Evolutionary conservation across 306 rosid genomes (phyloP), one percentile per base, ranked within the genome.

Genomic region (Medicago ruthenica): DNA sequence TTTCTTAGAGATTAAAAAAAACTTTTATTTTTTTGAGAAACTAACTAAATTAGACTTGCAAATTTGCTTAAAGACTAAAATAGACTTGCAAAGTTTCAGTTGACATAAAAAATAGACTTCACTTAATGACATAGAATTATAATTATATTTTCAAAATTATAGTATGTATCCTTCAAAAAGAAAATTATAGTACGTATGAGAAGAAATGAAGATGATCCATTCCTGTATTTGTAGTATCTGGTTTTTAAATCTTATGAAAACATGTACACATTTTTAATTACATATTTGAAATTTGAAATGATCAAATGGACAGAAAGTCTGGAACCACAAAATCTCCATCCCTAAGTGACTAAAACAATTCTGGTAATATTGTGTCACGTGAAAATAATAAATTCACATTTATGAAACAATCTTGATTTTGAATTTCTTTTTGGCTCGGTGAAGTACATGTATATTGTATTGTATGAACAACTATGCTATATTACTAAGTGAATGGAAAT

Each of bases 321-420:
- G 44, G 44, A 58, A 11, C 16, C 39, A 22, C n/a, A 22, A 58
- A 58, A 1, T 58, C 0, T 53, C 22, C 21, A 53, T 1, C 22
- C 10, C 31, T 8, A 57, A 50, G 13, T 21, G 3, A 8, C 39
- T 24, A 59, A 22, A 59, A 59, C 0, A 4, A 22, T 27, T 7
- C 40, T 60, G 9, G 67, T 27, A 13, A 12, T 58, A 31, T 12
- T 58, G 39, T 14, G 31, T 61, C 67, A 27, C 67, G 67, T 61
- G 67, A 61, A 31, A 61, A 61, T 31, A 61, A 61, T 61, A 31
- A 62, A 62, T 37, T 62, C 45, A 16, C 67, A 62, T 62, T 31
- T 61, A 13, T 61, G 41, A 31, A 31, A 15, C 20, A 15, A 61
- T 36, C 42, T 31, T 15, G 41, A 27, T 61, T 60, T 62, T 62